Evolutionary conservation across 305 asterid genomes (phyloP).

Genomic region (Galium porrigens): DNA sequence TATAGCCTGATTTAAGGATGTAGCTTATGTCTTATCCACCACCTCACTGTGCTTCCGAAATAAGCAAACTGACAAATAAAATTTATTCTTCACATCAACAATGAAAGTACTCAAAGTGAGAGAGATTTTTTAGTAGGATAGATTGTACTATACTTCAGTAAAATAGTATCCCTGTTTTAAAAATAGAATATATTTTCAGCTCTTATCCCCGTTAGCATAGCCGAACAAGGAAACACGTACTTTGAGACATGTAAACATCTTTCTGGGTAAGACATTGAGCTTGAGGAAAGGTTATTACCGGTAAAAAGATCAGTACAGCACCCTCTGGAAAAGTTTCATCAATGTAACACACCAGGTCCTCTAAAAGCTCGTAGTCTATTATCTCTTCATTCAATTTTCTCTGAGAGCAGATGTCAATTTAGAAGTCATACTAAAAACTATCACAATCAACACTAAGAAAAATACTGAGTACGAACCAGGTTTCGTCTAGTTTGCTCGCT

Average conservation of each 20-base stretch:
- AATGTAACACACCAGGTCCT: constrained; percentile 76
- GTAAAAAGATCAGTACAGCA: constrained; percentile 74
- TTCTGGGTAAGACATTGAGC: neutral
- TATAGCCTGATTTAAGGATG: neutral
- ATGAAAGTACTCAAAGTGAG: neutral
- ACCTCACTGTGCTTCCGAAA: neutral
- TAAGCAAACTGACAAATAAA: neutral
- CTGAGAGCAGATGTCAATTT: constrained; percentile 34
- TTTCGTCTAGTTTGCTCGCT: constrained; percentile 63
- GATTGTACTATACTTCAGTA: neutral
- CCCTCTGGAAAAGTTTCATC: constrained; percentile 73
- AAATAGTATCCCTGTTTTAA: neutral
- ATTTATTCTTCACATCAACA: constrained; percentile 7
- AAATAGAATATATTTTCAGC: neutral
- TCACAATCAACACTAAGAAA: constrained; percentile 12
- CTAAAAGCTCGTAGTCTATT: constrained; percentile 82
- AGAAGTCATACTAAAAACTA: constrained; percentile 11
- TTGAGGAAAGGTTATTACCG: constrained; percentile 31
- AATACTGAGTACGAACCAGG: constrained; percentile 36
- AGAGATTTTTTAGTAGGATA: neutral
- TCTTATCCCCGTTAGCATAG: neutral
- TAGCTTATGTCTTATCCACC: neutral
- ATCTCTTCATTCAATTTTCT: constrained; percentile 72
- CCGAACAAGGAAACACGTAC: neutral
- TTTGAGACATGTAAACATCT: neutral